Evolutionary conservation across 805 yeast species (phyloP).

Genomic region (Middelhovenomyces tepae): DNA sequence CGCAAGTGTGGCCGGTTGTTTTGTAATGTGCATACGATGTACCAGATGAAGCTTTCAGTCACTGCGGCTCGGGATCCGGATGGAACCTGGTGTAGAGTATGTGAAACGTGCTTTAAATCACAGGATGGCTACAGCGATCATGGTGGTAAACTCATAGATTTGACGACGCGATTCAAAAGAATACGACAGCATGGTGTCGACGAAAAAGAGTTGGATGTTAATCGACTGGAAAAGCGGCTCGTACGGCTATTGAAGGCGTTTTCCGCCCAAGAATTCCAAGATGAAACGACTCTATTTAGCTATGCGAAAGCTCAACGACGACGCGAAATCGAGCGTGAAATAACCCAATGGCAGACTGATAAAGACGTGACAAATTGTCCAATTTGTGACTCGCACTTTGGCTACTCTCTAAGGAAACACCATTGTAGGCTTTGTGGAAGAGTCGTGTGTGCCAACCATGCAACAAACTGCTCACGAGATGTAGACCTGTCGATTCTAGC

Average conservation of each 20-base stretch:
- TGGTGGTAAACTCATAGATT: constrained; percentile 38
- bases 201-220: constrained; percentile 41
- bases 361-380: constrained; percentile 42
- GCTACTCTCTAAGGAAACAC: constrained; percentile 59
- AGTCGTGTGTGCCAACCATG: constrained; percentile 64
- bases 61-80: constrained; percentile 39
- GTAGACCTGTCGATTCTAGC: constrained; percentile 41
- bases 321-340: constrained; percentile 35
- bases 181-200: constrained; percentile 40
- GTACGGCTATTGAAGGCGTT: constrained; percentile 23
- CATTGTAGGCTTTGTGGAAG: constrained; percentile 88
- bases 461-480: constrained; percentile 61
- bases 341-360: constrained; percentile 63
- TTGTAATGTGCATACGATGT: constrained; percentile 57
- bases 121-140: constrained; percentile 45
- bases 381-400: constrained; percentile 53
- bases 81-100: constrained; percentile 68
- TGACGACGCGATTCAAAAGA: constrained; percentile 34
- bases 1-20: constrained; percentile 65
- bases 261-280: constrained; percentile 12
- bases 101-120: constrained; percentile 48
- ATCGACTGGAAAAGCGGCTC: constrained; percentile 53
- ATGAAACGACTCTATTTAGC: constrained; percentile 23
- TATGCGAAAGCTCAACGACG: constrained; percentile 21
- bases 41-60: constrained; percentile 41